Evolutionary conservation across 1,284 basidiomycete species (phyloP), one percentile per base, ranked within the genome.

Genomic region (Trichosporon sp.): DNA sequence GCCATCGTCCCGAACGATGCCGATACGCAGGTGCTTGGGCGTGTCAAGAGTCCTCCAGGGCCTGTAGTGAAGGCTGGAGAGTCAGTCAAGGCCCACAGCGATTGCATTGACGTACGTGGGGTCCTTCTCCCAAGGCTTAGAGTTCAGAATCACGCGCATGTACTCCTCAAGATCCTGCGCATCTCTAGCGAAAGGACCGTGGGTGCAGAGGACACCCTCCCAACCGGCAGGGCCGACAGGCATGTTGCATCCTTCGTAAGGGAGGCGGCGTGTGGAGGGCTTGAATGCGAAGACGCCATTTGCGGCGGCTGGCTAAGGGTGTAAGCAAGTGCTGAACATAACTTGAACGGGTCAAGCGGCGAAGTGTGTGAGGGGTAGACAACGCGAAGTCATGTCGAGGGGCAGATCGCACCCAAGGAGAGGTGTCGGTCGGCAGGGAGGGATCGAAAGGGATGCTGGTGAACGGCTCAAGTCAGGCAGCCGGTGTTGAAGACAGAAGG

Each of bases 1-100:
- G 0, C 82, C 82, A 71, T 85, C 83, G 53, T 83, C 75, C 70
- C 78, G 75, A 75, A 84, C 79, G 25, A 84, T 75, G 0, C 81
- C 85, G 23, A 83, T 73, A 15, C 76, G 69, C 0, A 78, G 75
- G 64, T 75, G 56, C 18, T 60, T 60, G 27, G 56, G 21, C 1
- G 63, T 64, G 15, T 60, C 56, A 8, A 60, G 56, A 29, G 18
- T n/a, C 7, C 56, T 29, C 56, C 56, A 60, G 5, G 56, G 56
- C 56, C 56, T 11, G 27, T 60, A 60, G 56, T 60, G 56, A 13
- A 60, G 15, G 18, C 56, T 60, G 27, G 13, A 11, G 23, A n/a
- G 31, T 60, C 12, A 32, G 56, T n/a, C 1, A 9, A 2, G 15
- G 65, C 79, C 75, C 77, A 25, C 72, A 72, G 53, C 76, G 75